Percentiles rank a stretch among this genome's conserved stretches.
phyloP scores from a whole-genome alignment of 2,329 filamentous ascomycete genomes.

The Thermothelomyces thermophilus region DNA sequence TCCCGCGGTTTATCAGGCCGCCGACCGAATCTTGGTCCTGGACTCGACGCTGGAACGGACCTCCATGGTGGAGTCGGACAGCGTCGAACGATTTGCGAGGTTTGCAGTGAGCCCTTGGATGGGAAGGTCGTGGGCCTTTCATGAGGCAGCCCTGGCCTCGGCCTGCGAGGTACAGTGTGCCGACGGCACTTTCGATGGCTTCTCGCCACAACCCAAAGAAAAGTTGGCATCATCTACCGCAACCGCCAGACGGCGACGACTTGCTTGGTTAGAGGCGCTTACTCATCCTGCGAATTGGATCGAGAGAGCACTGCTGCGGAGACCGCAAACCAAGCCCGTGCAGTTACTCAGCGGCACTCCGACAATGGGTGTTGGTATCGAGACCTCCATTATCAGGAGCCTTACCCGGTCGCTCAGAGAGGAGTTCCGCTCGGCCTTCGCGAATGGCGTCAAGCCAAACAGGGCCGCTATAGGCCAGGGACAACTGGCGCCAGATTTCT shows the following conservation, averaged over 20 bases:
- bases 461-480: slow-evolving; percentile 10
- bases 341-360: slow-evolving; percentile 5
- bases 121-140: slow-evolving; percentile 19
- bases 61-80: slow-evolving; percentile 16
- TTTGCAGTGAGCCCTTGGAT: slow-evolving; percentile 21
- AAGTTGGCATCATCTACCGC: neutral
- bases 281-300: slow-evolving; percentile 9
- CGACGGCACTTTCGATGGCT: slow-evolving; percentile 20
- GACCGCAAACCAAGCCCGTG: neutral
- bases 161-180: slow-evolving; percentile 20
- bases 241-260: neutral
- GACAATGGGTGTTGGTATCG: slow-evolving; percentile 8
- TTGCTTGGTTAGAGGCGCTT: slow-evolving; percentile 10
- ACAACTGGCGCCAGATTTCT: slow-evolving; percentile 15
- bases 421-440: slow-evolving; percentile 18
- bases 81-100: slow-evolving; percentile 18
- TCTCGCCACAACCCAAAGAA: slow-evolving; percentile 11
- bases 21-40: slow-evolving; percentile 19
- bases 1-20: slow-evolving; percentile 19
- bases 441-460: slow-evolving; percentile 18
- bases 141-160: slow-evolving; percentile 17
- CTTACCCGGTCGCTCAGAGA: slow-evolving; percentile 14
- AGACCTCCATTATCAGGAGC: slow-evolving; percentile 11
- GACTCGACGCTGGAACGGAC: slow-evolving; percentile 16
- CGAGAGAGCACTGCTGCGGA: neutral